A percentile compares a stretch with the other conserved stretches of the same genome.
Evolutionary conservation across 768 basidiomycete species (phyloP).

Genomic region (Tylopilus plumbeoviolaceoides): DNA sequence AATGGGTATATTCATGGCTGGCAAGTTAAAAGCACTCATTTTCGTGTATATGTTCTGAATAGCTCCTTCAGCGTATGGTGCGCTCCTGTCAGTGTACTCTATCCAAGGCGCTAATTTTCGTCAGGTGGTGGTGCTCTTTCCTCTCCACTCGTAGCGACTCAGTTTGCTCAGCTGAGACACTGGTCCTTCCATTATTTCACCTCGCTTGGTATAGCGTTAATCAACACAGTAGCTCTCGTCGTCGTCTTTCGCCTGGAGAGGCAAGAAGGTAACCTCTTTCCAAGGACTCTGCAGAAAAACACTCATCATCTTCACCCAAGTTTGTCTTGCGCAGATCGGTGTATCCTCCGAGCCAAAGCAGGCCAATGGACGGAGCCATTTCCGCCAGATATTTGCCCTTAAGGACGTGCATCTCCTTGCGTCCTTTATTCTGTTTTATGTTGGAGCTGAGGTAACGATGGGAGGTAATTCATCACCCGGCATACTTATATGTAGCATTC

Average conservation of each 20-base stretch:
- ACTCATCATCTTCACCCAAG: background rate
- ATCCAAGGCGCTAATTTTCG: background rate
- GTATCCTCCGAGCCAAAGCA: conserved; percentile 27
- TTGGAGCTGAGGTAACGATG: conserved; percentile 37
- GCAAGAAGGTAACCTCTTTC: background rate
- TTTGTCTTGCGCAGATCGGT: background rate
- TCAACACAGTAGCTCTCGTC: conserved; percentile 52
- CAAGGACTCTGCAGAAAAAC: background rate
- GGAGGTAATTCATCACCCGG: conserved; percentile 32
- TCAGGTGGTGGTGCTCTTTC: conserved; percentile 46
- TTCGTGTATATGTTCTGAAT: background rate
- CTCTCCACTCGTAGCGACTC: conserved; percentile 52
- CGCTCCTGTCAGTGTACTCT: background rate
- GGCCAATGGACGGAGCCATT: conserved; percentile 31
- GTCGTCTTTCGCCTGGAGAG: conserved; percentile 47
- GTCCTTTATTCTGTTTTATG: conserved; percentile 42
- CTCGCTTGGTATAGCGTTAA: conserved; percentile 61
- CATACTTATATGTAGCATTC: background rate
- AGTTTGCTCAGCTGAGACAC: conserved; percentile 37
- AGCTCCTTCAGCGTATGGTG: conserved; percentile 11
- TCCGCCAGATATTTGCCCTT: conserved; percentile 43
- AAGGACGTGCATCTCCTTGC: conserved; percentile 44
- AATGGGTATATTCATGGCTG: conserved; percentile 65
- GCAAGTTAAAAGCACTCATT: conserved; percentile 1
- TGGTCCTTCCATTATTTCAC: conserved; percentile 43